phyloP scores from a whole-genome alignment of 2,329 filamentous ascomycete genomes.

The Alternaria infectoria region DNA sequence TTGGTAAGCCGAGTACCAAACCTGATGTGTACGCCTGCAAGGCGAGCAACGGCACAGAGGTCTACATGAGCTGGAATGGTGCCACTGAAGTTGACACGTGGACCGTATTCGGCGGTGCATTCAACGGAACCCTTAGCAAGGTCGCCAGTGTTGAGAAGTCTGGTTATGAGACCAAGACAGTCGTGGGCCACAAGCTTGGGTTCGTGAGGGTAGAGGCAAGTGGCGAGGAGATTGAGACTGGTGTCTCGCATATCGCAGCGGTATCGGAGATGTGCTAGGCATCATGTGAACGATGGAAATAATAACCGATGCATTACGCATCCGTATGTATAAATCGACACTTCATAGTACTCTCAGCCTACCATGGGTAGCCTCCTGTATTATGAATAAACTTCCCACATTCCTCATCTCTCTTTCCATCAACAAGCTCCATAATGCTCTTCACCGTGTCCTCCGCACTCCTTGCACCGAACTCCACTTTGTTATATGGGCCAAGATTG shows the following conservation, averaged over 20 bases:
- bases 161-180: neutral
- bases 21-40: constrained; percentile 11
- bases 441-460: constrained; percentile 39
- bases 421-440: constrained; percentile 46
- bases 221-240: neutral
- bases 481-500: constrained; percentile 44
- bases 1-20: constrained; percentile 7
- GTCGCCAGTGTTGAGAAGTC: neutral
- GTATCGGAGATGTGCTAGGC: neutral
- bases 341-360: neutral
- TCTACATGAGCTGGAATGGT: constrained; percentile 20
- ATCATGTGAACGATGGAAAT: neutral
- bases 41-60: neutral
- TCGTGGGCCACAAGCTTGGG: neutral
- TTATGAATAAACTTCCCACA: constrained; percentile 41
- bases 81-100: constrained; percentile 10
- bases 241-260: neutral
- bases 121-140: neutral
- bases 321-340: neutral
- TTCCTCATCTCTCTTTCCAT: constrained; percentile 48
- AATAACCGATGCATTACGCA: neutral
- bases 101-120: constrained; percentile 1
- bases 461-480: constrained; percentile 45
- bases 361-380: constrained; percentile 42
- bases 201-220: neutral